Evolutionary conservation across 306 rosid genomes (phyloP).

Genomic region (Carpinus fangiana): DNA sequence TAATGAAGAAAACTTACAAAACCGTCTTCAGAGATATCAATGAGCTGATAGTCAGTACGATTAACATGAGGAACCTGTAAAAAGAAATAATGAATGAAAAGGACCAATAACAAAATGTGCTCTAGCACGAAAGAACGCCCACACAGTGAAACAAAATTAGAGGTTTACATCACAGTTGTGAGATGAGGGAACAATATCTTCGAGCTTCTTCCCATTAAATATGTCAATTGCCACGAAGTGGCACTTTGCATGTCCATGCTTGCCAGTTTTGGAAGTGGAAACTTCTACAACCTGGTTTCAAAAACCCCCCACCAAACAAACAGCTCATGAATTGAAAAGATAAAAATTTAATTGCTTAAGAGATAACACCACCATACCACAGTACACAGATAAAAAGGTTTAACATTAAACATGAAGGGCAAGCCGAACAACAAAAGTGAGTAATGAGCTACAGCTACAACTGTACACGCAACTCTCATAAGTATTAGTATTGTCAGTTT

Average conservation of each 20-base stretch:
- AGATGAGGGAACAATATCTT: constrained; percentile 75
- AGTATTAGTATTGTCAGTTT: background rate
- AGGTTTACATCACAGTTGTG: constrained; percentile 68
- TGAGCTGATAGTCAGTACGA: constrained; percentile 72
- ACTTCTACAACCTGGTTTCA: constrained; percentile 55
- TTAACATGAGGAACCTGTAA: constrained; percentile 72
- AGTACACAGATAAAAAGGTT: background rate
- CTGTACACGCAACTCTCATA: background rate
- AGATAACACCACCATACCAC: background rate
- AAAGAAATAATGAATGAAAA: background rate
- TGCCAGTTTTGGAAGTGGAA: constrained; percentile 74
- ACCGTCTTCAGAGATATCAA: constrained; percentile 77
- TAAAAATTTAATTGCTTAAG: background rate
- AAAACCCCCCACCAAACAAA: constrained; percentile 4
- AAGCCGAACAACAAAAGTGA: background rate
- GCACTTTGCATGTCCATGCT: constrained; percentile 78
- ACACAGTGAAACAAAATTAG: background rate
- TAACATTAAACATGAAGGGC: background rate
- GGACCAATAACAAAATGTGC: background rate
- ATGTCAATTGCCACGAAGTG: constrained; percentile 77
- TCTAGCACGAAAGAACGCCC: background rate
- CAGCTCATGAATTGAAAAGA: background rate
- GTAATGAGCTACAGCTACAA: background rate
- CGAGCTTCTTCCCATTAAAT: constrained; percentile 72
- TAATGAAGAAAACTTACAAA: constrained; percentile 51